Base-by-base conservation (phyloP, 2,329 filamentous ascomycete species). In the Penicillium hesseltinei region DNA sequence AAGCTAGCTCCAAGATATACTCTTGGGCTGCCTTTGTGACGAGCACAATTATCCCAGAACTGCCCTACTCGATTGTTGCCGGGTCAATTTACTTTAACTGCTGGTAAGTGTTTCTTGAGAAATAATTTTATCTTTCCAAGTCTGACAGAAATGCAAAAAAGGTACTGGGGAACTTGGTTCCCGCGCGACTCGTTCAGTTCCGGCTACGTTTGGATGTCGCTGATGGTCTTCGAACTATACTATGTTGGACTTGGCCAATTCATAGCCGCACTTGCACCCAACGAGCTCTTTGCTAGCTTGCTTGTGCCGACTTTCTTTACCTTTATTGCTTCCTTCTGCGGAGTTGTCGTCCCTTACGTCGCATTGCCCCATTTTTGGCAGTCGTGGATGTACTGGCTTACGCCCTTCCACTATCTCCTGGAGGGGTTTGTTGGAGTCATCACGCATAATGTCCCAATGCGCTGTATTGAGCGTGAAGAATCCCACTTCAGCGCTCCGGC, bases 1-100 rank as follows among this genome's bases (percentile, higher is more conserved):
- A 94, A 71, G 82, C 86, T 48, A 89, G 84, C n/a, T 84, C 88
- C 17, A 91, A 91, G 71, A 91, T 91, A 27, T 94, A 93, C 74
- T 87, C 84, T 2, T 92, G 89, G 89, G 74, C 83, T 15, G 87
- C 88, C 0, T 90, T 89, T 73, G 82, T 84, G 0, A 86, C 84
- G 2, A 87, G 83, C 0, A 81, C 83, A 1, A 81, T 91, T 5
- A 63, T 90, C 0, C 86, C 83, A 17, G 89, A 92, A 71, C 78
- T 92, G 0, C 89, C 89, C 0, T 91, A 90, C 63, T 81, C 83
- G 0, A 75, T 91, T 13, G 69, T 90, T 4, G 84, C 85, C 0
- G 88, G 85, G 0, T 84, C 81, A 0, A 69, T 90, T 25, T 90
- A 88, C 74, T 90, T 81, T 67, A 75, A 81, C 59, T 84, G 83